Evolutionary conservation across 441 rosid species (phyloP), one percentile per base, ranked within the genome.

Genomic region (Pelargonium australe): DNA sequence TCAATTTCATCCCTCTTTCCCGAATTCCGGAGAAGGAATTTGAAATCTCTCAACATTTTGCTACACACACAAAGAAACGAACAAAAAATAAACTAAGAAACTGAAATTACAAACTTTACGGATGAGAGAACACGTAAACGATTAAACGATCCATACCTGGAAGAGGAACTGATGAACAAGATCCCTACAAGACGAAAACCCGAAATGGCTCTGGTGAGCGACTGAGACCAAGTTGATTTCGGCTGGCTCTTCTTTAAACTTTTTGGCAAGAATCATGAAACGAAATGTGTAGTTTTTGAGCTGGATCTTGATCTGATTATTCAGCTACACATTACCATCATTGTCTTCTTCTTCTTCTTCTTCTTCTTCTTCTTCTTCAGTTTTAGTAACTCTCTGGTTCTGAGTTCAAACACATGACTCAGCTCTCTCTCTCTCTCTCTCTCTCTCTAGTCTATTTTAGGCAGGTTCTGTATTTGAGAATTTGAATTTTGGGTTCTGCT

Each of bases 21-120:
- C 2, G 88, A 80, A 77, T 86, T 92, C 75, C 91, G 77, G 4
- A 90, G 85, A 64, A 83, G 76, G 76, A 85, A 79, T 70, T 86
- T 92, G 60, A 75, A 81, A 75, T 92, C 98, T 70, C 85, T 84
- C 79, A 85, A 67, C 98, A 95, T 95, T 67, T 87, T 80, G 44
- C 6, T 6, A 67, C 28, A 40, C 53, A 37, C 10, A 58, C 31
- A 67, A 25, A 37, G 5, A 16, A 31, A 25, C 25, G 5, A 20
- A 1, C 55, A 28, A 78, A 37, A 19, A 41, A 3, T 0, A 55
- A 68, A 34, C 16, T 31, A 67, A 65, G 10, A 19, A 11, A 17
- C 16, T 2, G 61, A 53, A 45, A 69, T 28, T 43, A 12, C 62
- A 55, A 40, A 1, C 0, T 16, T 8, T 53, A 14, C 16, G 60